These are phyloP conservation scores for Citrus maxima DNA, from an alignment of 345 rosid species.

Conservation along the genomic window DNA sequence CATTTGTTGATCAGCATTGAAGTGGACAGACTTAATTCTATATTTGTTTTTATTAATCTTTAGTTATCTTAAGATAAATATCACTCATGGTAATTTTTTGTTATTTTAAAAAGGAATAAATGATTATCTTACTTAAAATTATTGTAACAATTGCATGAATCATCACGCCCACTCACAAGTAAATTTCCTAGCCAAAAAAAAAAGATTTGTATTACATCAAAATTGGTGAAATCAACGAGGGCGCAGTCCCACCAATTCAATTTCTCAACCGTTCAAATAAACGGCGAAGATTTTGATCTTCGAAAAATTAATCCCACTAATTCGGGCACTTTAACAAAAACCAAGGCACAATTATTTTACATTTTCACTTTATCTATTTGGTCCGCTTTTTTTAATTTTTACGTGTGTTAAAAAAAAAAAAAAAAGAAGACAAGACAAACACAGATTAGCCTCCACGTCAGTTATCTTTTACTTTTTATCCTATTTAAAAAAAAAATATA, in stretches of 20 bases:
- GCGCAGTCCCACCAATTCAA: not conserved
- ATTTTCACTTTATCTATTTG: constrained; percentile 1
- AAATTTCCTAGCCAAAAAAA: not conserved
- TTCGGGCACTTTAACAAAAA: constrained; percentile 20
- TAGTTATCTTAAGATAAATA: too few species aligned
- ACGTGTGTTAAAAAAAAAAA: not conserved
- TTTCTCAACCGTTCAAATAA: not conserved
- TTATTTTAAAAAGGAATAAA: too few species aligned
- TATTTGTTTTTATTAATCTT: too few species aligned
- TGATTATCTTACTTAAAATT: too few species aligned
- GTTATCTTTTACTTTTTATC: not conserved
- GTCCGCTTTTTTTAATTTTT: not conserved
- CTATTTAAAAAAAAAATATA: too few species aligned
- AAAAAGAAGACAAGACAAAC: not conserved
- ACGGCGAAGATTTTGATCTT: not conserved
- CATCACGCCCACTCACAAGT: too few species aligned
- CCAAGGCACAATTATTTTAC: constrained; percentile 33
- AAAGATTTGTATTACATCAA: not conserved
- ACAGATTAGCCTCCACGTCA: not conserved
- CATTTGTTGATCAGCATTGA: too few species aligned
- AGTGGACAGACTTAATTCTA: too few species aligned
- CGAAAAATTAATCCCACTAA: not conserved
- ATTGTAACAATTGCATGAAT: too few species aligned
- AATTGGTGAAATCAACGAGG: not conserved
- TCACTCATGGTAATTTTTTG: too few species aligned